Evolutionary conservation across 73 alveolate genomes (phyloP).

Genomic region (Paramecium tetraurelia): DNA sequence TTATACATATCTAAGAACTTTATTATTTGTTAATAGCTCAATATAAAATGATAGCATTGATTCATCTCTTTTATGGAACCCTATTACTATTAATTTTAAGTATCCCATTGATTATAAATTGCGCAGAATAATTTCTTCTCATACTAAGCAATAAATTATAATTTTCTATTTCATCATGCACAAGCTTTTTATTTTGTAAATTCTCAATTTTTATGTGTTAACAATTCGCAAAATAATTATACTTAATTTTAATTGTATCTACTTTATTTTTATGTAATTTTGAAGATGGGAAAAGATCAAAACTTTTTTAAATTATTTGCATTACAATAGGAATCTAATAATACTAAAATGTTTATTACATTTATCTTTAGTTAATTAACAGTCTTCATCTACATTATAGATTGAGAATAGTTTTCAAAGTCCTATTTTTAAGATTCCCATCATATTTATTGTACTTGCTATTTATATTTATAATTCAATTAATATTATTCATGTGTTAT

Average conservation of each 20-base stretch:
- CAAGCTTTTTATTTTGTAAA: too few relatives aligned
- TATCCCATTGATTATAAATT: too few relatives aligned
- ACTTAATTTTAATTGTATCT: too few relatives aligned
- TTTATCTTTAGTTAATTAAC: background rate
- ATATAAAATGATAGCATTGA: background rate
- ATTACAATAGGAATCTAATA: background rate
- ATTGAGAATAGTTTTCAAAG: background rate
- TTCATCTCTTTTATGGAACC: background rate
- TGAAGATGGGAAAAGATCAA: too few relatives aligned
- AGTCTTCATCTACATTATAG: background rate
- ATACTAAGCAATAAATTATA: background rate
- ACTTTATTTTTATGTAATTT: too few relatives aligned
- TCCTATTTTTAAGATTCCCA: background rate
- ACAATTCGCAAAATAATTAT: background rate
- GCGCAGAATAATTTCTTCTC: background rate
- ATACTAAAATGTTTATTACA: background rate
- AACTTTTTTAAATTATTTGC: too few relatives aligned
- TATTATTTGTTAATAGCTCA: background rate
- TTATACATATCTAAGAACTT: background rate
- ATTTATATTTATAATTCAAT: background rate
- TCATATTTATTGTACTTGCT: background rate
- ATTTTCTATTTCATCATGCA: too few relatives aligned
- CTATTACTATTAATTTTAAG: background rate
- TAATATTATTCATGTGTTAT: background rate
- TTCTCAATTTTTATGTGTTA: too few relatives aligned